These are phyloP conservation scores for Phlyctochytrium arcticum DNA, from an alignment of 192 early-diverging fungal genomes.

Conservation along the genomic window DNA sequence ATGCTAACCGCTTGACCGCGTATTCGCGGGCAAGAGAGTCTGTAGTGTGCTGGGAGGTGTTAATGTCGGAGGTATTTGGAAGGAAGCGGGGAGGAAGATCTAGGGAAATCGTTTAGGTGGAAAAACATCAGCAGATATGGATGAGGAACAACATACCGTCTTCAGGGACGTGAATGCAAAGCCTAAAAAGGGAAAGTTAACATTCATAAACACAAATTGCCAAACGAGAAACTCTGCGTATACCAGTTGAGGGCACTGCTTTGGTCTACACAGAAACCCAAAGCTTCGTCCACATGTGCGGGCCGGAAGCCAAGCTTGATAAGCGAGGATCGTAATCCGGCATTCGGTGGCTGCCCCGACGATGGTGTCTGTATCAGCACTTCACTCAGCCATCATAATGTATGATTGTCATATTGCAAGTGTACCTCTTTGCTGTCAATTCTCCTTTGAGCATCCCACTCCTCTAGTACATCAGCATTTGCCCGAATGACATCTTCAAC, in stretches of 20 bases:
- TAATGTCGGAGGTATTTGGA: slow-evolving; percentile 50
- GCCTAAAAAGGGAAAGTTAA: slow-evolving; percentile 7
- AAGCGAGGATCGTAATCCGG: too few relatives aligned
- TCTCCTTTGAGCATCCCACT: background rate
- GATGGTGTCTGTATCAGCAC: too few relatives aligned
- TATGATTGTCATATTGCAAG: too few relatives aligned
- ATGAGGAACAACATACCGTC: slow-evolving; percentile 50
- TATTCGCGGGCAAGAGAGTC: slow-evolving; percentile 57
- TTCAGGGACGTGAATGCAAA: slow-evolving; percentile 88
- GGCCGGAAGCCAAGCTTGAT: slow-evolving; percentile 65
- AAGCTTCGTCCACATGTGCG: slow-evolving; percentile 71
- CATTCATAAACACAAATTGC: too few relatives aligned
- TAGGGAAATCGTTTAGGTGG: background rate
- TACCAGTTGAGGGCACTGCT: slow-evolving; percentile 69
- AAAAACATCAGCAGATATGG: background rate
- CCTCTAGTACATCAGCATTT: background rate
- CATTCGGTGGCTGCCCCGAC: too few relatives aligned
- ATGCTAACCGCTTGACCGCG: slow-evolving; percentile 53
- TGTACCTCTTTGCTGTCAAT: too few relatives aligned
- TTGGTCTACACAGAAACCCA: slow-evolving; percentile 48
- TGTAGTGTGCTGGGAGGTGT: slow-evolving; percentile 45
- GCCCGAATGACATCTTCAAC: slow-evolving; percentile 63
- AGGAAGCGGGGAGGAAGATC: slow-evolving; percentile 53
- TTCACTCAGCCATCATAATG: too few relatives aligned
- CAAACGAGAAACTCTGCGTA: too few relatives aligned